Evolutionary conservation across 1,284 basidiomycete genomes (phyloP), one percentile per base, ranked within the genome.

Genomic region (Rhodotorula mucilaginosa): DNA sequence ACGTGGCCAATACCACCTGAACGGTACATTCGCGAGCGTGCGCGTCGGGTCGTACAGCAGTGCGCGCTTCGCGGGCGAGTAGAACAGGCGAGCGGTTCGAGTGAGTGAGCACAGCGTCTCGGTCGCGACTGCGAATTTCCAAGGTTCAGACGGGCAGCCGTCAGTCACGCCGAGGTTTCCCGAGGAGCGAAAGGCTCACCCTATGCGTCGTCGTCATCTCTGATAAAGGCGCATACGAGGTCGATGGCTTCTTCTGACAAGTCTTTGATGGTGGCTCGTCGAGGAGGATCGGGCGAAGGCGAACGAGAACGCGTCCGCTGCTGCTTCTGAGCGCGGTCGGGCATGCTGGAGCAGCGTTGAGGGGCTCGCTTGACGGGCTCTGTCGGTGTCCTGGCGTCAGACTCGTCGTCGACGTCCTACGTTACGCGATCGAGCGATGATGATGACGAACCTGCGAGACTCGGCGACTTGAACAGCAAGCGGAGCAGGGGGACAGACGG

Each of bases 241-340:
- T 65, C 64, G 29, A 59, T 13, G 8, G 48, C 29, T 49, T 65
- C 64, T 19, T 59, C 48, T 7, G 64, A 34, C 23, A 65, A 34
- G 54, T 39, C 39, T 10, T 39, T 39, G 39, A 39, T 39, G 1
- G 39, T 39, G 39, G 39, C 39, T 39, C 39, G 39, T 39, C 39
- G 39, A 39, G 39, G 39, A 39, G 39, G 39, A 12, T 39, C 39
- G 39, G 10, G 39, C 39, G 39, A 39, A 39, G 39, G 39, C 39
- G 39, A 39, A 6, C 39, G 39, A 39, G 39, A 39, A 12, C 39
- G 39, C 39, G 39, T 39, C 39, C 39, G 39, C 10, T 12, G 39
- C 39, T 39, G 39, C 39, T 39, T 39, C 5, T 6, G 39, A 39
- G 39, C 39, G 39, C 39, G 39, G 39, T 39, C 39, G 10, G 39